Evolutionary conservation across 2,329 filamentous ascomycete species (phyloP).

Genomic region (Pestalotiopsis sp.): DNA sequence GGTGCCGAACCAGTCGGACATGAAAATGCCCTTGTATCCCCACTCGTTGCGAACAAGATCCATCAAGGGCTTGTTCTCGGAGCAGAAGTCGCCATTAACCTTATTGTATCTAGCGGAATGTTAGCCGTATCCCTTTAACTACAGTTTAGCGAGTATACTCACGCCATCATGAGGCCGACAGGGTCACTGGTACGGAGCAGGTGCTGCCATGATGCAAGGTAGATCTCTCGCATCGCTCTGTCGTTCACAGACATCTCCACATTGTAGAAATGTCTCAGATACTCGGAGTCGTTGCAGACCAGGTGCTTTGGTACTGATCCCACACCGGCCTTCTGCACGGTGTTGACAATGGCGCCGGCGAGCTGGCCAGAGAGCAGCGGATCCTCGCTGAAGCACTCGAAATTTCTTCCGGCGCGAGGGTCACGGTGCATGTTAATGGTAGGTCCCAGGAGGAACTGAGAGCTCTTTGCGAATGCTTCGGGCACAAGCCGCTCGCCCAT

Average conservation of each 20-base stretch:
- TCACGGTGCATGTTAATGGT: slow-evolving; percentile 48
- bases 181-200: slow-evolving; percentile 18
- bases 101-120: slow-evolving; percentile 24
- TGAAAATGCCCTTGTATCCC: slow-evolving; percentile 36
- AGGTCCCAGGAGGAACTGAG: slow-evolving; percentile 72
- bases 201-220: slow-evolving; percentile 23
- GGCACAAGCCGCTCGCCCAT: slow-evolving; percentile 18
- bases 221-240: slow-evolving; percentile 20
- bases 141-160: neutral
- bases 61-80: slow-evolving; percentile 24
- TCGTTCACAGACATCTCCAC: slow-evolving; percentile 14
- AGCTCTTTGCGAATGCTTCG: slow-evolving; percentile 54
- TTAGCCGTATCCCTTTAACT: neutral
- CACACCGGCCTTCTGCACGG: slow-evolving; percentile 36
- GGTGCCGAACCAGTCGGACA: slow-evolving; percentile 38
- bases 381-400: slow-evolving; percentile 46
- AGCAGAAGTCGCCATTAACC: slow-evolving; percentile 26
- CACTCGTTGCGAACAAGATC: slow-evolving; percentile 34
- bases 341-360: slow-evolving; percentile 41
- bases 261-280: slow-evolving; percentile 20
- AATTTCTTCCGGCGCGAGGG: slow-evolving; percentile 44
- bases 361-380: slow-evolving; percentile 44
- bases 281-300: slow-evolving; percentile 55
- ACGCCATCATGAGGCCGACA: slow-evolving; percentile 22
- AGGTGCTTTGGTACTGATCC: slow-evolving; percentile 51